These are phyloP conservation scores for Solanum peruvianum DNA, from an alignment of 257 asterid genomes.

Conservation along the genomic window DNA sequence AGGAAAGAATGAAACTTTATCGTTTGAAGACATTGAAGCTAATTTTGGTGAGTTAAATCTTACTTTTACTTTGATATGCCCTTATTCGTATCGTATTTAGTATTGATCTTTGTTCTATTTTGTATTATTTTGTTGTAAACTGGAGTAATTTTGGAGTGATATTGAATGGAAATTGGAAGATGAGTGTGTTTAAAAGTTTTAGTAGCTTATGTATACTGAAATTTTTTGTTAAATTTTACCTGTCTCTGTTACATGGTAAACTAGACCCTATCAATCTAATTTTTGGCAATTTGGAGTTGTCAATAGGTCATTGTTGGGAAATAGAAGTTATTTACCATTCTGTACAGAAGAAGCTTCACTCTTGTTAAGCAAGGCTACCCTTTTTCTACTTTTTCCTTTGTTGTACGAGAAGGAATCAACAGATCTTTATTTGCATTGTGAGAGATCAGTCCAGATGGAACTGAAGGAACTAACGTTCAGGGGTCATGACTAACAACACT, in stretches of 20 bases:
- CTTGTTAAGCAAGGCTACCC: neutral
- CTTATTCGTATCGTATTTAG: neutral
- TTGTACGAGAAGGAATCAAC: neutral
- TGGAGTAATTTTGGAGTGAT: neutral
- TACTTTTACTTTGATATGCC: neutral
- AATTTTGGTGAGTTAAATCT: slow-evolving; percentile 50
- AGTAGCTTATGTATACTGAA: neutral
- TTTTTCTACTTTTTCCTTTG: neutral
- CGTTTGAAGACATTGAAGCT: slow-evolving; percentile 73
- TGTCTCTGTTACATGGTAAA: neutral
- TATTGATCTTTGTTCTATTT: neutral
- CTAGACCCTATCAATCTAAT: neutral
- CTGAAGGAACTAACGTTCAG: neutral
- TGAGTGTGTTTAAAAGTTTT: neutral
- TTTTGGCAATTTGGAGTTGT: neutral
- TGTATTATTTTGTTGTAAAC: neutral
- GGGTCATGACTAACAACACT: neutral
- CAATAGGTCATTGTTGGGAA: neutral
- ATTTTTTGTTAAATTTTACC: neutral
- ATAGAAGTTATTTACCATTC: neutral
- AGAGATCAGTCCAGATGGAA: neutral
- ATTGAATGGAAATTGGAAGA: neutral
- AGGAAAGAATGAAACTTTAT: slow-evolving; percentile 34
- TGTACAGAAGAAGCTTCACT: neutral
- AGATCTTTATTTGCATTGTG: neutral